A percentile compares a stretch with the other conserved stretches of the same genome.
Conservation (phyloP, 2,329 filamentous ascomycete genomes). For the Parafenestella ontariensis region DNA sequence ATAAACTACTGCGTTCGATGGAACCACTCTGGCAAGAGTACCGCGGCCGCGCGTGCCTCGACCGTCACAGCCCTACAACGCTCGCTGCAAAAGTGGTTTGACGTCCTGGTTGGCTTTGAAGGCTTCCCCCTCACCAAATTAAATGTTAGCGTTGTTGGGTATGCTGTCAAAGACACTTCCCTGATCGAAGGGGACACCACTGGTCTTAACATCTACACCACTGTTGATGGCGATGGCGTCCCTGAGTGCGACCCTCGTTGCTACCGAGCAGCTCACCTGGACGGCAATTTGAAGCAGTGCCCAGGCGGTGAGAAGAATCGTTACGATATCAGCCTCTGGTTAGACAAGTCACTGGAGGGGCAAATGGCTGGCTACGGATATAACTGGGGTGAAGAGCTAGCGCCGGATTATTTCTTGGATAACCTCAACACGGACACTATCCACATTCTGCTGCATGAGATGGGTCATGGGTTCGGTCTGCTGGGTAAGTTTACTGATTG, state of each 20-base stretch:
- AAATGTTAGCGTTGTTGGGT: conserved; percentile 53
- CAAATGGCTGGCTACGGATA: too few relatives aligned
- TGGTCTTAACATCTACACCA: conserved; percentile 53
- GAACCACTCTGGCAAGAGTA: conserved; percentile 50
- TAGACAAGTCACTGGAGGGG: conserved; percentile 55
- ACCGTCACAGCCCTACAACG: conserved; percentile 46
- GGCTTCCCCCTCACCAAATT: conserved; percentile 53
- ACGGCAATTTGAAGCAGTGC: conserved; percentile 50
- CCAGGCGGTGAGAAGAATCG: background rate
- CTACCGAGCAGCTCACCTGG: conserved; percentile 54
- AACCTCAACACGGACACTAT: conserved; percentile 47
- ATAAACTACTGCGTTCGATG: conserved; percentile 55
- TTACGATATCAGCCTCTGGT: conserved; percentile 47
- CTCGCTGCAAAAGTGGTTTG: conserved; percentile 53
- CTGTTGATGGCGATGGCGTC: conserved; percentile 49
- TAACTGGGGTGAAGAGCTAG: conserved; percentile 57
- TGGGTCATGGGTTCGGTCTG: conserved; percentile 54
- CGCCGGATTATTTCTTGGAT: conserved; percentile 54
- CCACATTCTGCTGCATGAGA: conserved; percentile 57
- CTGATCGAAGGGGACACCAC: conserved; percentile 46
- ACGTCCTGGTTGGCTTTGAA: conserved; percentile 55
- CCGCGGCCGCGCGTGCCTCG: conserved; percentile 49
- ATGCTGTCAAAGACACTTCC: conserved; percentile 50
- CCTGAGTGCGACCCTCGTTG: conserved; percentile 54
- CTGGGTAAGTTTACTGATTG: too few relatives aligned